Percentiles rank a stretch among this genome's conserved stretches.
These are phyloP conservation scores for Daldinia loculata DNA, from an alignment of 495 filamentous ascomycete genomes.

Conservation along the genomic window DNA sequence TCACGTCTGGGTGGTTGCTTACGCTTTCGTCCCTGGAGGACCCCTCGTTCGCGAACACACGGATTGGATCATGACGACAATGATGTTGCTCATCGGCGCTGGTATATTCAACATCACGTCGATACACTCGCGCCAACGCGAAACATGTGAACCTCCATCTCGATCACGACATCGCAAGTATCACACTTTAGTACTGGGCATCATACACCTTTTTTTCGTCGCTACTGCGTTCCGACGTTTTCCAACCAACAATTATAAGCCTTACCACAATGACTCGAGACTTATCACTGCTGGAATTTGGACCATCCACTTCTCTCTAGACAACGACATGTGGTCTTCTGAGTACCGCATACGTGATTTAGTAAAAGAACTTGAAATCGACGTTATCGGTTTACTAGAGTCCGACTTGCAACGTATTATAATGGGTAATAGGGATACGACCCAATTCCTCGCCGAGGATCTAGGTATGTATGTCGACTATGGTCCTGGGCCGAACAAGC, in stretches of 20 bases:
- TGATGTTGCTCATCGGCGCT: conserved; percentile 83
- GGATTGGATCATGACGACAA: conserved; percentile 90
- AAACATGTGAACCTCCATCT: conserved; percentile 6
- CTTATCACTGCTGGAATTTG: conserved; percentile 93
- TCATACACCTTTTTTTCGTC: conserved; percentile 80
- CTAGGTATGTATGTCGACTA: conserved; percentile 99
- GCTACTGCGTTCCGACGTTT: conserved; percentile 91
- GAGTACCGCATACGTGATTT: conserved; percentile 93
- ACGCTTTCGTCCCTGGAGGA: conserved; percentile 98
- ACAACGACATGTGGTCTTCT: conserved; percentile 99
- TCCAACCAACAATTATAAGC: conserved; percentile 88
- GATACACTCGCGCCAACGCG: conserved; percentile 41
- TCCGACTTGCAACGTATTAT: conserved; percentile 96
- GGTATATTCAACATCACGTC: conserved; percentile 82
- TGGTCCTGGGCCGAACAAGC: conserved; percentile 97
- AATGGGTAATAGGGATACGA: conserved; percentile 98
- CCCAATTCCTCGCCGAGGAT: conserved; percentile 94
- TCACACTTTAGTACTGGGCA: conserved; percentile 59
- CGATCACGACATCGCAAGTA: conserved; percentile 59
- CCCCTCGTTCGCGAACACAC: conserved; percentile 93
- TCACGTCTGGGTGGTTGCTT: conserved; percentile 98
- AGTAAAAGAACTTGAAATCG: conserved; percentile 91
- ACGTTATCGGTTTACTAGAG: conserved; percentile 93
- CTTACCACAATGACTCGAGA: conserved; percentile 88
- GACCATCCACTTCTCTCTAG: conserved; percentile 98